phyloP scores from a whole-genome alignment of 2,329 filamentous ascomycete species.

The Colletotrichum sp. region DNA sequence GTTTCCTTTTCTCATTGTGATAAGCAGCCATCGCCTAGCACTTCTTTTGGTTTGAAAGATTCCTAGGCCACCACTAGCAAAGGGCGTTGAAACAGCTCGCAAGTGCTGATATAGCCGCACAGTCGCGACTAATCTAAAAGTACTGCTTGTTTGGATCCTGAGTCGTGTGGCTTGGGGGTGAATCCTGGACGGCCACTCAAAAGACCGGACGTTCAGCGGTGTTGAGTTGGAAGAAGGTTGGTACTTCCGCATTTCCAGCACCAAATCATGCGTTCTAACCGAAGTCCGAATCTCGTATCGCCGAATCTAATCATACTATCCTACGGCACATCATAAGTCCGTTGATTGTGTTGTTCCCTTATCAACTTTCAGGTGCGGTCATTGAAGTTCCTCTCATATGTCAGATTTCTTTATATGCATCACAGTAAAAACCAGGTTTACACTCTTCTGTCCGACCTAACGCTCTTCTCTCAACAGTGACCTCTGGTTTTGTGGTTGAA shows the following conservation, averaged over 20 bases:
- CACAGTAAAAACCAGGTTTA: accelerated
- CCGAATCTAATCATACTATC: neutral
- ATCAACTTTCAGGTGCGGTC: neutral
- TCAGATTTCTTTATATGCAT: neutral
- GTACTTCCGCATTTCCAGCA: neutral
- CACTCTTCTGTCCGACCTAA: neutral
- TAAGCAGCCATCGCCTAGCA: neutral
- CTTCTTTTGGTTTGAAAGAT: neutral
- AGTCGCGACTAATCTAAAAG: neutral
- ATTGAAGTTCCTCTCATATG: neutral
- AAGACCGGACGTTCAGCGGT: neutral
- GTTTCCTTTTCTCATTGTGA: neutral
- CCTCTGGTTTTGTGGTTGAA: too few relatives aligned
- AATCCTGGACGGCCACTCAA: neutral
- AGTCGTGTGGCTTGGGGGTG: neutral
- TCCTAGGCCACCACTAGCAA: neutral
- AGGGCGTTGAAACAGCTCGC: neutral
- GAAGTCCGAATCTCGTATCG: neutral
- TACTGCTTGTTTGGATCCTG: neutral
- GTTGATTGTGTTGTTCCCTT: neutral
- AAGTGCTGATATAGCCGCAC: neutral
- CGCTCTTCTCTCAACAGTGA: accelerated
- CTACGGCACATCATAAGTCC: neutral
- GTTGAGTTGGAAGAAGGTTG: neutral
- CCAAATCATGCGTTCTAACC: neutral